These are phyloP conservation scores for Aegilops umbellulata DNA, from an alignment of 176 grass and related monocot genomes.

Conservation along the genomic window DNA sequence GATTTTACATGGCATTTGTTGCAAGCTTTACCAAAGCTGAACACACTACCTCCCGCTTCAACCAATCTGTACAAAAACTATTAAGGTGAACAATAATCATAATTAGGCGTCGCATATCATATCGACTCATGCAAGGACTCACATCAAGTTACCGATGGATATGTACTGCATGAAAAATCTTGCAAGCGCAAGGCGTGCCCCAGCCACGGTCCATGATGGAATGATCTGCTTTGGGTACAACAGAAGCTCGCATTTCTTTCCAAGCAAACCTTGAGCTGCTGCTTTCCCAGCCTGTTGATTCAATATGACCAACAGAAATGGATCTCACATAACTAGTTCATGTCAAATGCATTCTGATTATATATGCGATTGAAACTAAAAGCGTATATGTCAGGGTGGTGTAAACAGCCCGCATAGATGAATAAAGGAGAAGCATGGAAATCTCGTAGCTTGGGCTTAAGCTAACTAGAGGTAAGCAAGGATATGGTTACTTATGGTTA, in stretches of 20 bases:
- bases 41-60: not conserved
- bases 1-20: not conserved
- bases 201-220: too few relatives aligned
- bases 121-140: not conserved
- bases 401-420: not conserved
- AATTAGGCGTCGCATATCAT: not conserved
- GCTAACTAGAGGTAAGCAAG: too few relatives aligned
- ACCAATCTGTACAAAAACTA: not conserved
- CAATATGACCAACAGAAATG: not conserved
- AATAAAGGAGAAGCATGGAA: not conserved
- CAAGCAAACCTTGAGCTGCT: too few relatives aligned
- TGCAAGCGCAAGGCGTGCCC: not conserved
- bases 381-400: not conserved
- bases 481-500: too few relatives aligned
- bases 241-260: too few relatives aligned
- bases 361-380: not conserved
- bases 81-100: not conserved
- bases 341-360: not conserved
- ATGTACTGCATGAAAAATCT: not conserved
- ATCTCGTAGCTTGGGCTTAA: not conserved
- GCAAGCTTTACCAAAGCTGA: constrained; percentile 1
- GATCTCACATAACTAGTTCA: not conserved
- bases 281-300: not conserved
- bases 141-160: constrained; percentile 1
- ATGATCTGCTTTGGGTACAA: too few relatives aligned